Conservation (phyloP, 2,329 filamentous ascomycete species). For the Emmonsiellopsis sp. region DNA sequence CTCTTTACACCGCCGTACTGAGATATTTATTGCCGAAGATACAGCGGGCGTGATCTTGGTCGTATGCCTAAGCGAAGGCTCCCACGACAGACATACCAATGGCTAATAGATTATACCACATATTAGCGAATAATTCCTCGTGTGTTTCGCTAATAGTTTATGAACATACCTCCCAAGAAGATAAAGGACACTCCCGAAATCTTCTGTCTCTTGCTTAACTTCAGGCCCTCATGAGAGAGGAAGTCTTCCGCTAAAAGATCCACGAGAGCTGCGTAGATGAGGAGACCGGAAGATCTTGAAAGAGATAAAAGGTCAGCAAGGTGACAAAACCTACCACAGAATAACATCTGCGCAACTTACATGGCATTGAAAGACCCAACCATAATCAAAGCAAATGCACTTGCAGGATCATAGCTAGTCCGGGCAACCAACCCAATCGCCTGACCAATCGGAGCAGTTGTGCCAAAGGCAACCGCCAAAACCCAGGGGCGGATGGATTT, state of each 20-base stretch:
- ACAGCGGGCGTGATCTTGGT: no score
- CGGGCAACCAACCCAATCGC: conserved; percentile 51
- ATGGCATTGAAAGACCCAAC: conserved; percentile 59
- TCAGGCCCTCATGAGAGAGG: conserved; percentile 47
- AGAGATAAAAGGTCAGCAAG: neutral
- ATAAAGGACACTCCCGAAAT: conserved; percentile 45
- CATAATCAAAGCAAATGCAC: conserved; percentile 54
- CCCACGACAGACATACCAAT: conserved; percentile 40
- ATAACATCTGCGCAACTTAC: conserved; percentile 27
- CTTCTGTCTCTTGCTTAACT: conserved; percentile 45
- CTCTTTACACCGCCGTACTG: no score
- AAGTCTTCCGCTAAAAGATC: conserved; percentile 58
- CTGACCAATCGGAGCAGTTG: conserved; percentile 55
- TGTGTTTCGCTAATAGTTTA: neutral
- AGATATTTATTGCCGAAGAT: no score
- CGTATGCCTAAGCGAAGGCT: conserved; percentile 34
- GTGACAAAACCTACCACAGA: neutral
- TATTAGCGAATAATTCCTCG: neutral
- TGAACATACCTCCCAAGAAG: conserved; percentile 40
- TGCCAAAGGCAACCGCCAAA: conserved; percentile 53
- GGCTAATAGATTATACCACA: conserved; percentile 21
- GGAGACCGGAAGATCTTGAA: conserved; percentile 46
- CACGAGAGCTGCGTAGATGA: conserved; percentile 54
- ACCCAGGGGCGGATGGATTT: conserved; percentile 51
- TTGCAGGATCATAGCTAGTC: conserved; percentile 52